Evolutionary conservation across 2,329 filamentous ascomycete species (phyloP).

Genomic region (Colletotrichum sp.): DNA sequence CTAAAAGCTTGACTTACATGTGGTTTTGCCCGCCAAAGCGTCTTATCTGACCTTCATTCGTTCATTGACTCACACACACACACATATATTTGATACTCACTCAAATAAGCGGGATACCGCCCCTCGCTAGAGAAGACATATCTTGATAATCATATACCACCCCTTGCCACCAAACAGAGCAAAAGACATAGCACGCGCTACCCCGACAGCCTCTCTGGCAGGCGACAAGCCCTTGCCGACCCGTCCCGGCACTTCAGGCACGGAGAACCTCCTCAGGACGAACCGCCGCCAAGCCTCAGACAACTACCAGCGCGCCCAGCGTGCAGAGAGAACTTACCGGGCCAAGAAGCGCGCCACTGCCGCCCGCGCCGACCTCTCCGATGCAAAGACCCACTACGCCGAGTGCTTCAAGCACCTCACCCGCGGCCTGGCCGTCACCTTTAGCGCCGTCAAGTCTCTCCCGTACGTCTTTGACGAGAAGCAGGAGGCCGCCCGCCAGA

Average conservation of each 20-base stretch:
- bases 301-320: conserved; percentile 40
- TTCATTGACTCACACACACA: neutral
- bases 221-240: conserved; percentile 28
- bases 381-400: conserved; percentile 44
- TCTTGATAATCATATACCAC: neutral
- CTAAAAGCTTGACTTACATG: neutral
- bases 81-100: neutral
- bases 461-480: conserved; percentile 43
- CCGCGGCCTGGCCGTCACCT: conserved; percentile 34
- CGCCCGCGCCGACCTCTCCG: conserved; percentile 40
- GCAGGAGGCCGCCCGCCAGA: conserved; percentile 33
- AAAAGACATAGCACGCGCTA: conserved; percentile 17
- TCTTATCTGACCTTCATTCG: conserved; percentile 7
- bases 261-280: conserved; percentile 44
- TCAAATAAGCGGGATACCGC: neutral
- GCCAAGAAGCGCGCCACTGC: conserved; percentile 44
- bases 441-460: conserved; percentile 34
- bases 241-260: conserved; percentile 49
- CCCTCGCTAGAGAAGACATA: neutral
- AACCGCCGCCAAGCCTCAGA: conserved; percentile 42
- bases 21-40: conserved; percentile 8
- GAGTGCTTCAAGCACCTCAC: conserved; percentile 41
- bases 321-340: conserved; percentile 45
- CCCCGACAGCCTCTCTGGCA: neutral
- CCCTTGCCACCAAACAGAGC: neutral